Conservation (phyloP, 1,284 basidiomycete genomes). For the Athelia psychrophila region DNA sequence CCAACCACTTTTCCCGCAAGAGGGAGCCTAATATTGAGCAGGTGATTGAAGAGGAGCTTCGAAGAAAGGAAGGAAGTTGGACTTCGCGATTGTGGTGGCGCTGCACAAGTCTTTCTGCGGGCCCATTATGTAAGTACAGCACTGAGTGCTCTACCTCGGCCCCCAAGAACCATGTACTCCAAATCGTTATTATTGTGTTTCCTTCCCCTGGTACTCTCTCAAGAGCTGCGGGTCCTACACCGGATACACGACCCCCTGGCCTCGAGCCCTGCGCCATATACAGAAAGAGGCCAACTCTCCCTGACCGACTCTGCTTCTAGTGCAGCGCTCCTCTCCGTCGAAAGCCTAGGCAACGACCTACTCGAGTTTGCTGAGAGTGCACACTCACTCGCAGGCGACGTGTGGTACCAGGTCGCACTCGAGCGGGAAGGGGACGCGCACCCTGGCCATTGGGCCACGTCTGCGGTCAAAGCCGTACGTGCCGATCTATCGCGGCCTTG, state of each 20-base stretch:
- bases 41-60: no score
- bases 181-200: not conserved
- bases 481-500: conserved; percentile 9
- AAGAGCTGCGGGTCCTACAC: not conserved
- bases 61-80: no score
- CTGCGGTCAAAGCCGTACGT: conserved; percentile 72
- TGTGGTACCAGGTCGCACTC: conserved; percentile 75
- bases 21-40: no score
- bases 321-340: conserved; percentile 30
- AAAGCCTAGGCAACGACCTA: conserved; percentile 41
- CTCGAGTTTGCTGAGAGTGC: conserved; percentile 37
- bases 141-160: no score
- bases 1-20: no score
- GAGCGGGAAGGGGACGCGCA: conserved; percentile 46
- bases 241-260: not conserved
- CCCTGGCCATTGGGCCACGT: conserved; percentile 56
- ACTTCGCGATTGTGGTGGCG: no score
- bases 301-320: not conserved
- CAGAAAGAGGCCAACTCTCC: not conserved
- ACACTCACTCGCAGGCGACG: conserved; percentile 29
- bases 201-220: not conserved
- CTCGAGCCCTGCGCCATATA: not conserved
- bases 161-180: not conserved
- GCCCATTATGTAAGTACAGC: no score
- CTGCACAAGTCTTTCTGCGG: no score